phyloP scores from a whole-genome alignment of 352 stramenopile species.

The Globisporangium paroecandrum region DNA sequence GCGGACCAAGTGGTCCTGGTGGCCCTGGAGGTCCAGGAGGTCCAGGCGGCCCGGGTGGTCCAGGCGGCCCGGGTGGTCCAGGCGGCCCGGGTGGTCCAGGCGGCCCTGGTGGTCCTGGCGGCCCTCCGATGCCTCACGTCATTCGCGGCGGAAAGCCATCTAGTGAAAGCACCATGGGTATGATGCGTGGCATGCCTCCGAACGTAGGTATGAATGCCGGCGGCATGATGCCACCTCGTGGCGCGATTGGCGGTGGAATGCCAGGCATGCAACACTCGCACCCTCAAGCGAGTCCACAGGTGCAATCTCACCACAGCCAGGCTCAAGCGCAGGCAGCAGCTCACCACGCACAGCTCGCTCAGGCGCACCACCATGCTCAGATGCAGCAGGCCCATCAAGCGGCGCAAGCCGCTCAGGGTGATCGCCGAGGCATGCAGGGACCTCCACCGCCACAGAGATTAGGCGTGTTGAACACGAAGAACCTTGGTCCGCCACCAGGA shows the following conservation, averaged over 20 bases:
- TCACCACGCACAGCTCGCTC: not conserved
- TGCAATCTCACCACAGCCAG: not conserved
- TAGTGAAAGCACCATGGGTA: not conserved
- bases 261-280: not conserved
- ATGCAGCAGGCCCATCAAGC: not conserved
- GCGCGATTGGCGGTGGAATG: not conserved
- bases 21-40: too few species aligned
- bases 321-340: not conserved
- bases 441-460: not conserved
- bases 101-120: not conserved
- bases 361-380: not conserved
- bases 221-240: not conserved
- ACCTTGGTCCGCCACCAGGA: not conserved
- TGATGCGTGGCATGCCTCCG: not conserved
- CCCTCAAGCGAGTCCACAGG: not conserved
- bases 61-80: not conserved
- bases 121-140: not conserved
- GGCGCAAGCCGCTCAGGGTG: not conserved
- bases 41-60: not conserved
- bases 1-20: not conserved
- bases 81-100: not conserved
- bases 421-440: not conserved
- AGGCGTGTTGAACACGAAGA: not conserved
- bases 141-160: not conserved
- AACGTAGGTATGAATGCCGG: not conserved